phyloP scores from a whole-genome alignment of 208 protist species.

The Naegleria lovaniensis region DNA sequence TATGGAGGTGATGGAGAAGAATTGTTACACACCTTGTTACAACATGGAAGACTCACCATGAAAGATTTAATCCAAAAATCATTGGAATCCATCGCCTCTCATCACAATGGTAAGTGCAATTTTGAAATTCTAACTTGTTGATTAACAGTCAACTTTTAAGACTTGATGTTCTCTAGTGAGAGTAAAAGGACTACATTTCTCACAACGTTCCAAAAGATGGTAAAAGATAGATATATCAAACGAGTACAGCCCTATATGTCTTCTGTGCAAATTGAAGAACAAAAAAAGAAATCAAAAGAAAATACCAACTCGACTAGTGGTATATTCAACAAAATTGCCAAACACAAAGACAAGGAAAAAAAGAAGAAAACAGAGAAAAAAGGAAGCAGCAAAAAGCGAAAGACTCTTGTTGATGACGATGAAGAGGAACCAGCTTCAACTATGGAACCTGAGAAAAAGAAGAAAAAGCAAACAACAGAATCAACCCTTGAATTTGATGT shows the following conservation, averaged over 20 bases:
- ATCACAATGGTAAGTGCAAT: background rate
- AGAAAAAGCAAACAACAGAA: background rate
- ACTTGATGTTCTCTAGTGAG: background rate
- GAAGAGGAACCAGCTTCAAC: background rate
- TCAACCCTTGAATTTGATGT: background rate
- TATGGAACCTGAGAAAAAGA: conserved; percentile 4
- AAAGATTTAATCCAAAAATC: background rate
- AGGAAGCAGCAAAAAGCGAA: background rate
- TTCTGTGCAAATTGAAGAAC: background rate
- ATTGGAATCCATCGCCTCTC: background rate
- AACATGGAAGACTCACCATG: background rate
- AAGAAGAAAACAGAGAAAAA: conserved; percentile 6
- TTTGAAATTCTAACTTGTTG: background rate
- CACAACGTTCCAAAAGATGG: background rate
- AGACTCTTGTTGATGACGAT: conserved; percentile 4
- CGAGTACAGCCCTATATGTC: background rate
- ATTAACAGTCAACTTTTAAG: background rate
- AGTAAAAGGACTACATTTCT: background rate
- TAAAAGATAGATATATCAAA: conserved; percentile 4
- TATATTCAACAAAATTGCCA: background rate
- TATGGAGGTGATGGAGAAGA: background rate
- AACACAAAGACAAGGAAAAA: background rate
- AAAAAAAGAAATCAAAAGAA: background rate
- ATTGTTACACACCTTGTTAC: background rate
- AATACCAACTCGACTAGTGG: background rate